These are phyloP conservation scores for Adansonia grandidieri DNA, from an alignment of 441 rosid species.

Conservation along the genomic window DNA sequence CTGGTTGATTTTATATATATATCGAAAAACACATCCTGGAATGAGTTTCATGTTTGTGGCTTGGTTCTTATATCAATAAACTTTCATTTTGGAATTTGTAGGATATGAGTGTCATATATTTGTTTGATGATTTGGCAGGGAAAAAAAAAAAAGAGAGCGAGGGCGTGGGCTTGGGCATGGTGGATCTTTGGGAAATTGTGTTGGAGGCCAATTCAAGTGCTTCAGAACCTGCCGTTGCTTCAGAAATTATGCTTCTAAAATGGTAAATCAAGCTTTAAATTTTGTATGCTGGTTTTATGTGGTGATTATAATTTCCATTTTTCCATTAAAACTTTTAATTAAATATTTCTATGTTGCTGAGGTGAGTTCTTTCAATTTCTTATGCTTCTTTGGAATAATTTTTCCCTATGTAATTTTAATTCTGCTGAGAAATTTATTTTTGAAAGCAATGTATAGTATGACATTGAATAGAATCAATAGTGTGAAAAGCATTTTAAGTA, in stretches of 20 bases:
- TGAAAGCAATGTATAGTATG: neutral
- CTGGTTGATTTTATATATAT: neutral
- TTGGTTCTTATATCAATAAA: neutral
- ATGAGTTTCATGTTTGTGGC: neutral
- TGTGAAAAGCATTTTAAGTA: too few species aligned
- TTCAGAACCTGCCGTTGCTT: neutral
- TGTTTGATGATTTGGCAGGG: neutral
- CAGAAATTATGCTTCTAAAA: slow-evolving; percentile 11
- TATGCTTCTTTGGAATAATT: neutral
- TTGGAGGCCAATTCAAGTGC: neutral
- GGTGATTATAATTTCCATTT: neutral
- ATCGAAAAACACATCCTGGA: neutral
- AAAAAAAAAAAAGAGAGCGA: neutral
- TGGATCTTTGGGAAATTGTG: neutral
- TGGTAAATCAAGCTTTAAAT: slow-evolving; percentile 8
- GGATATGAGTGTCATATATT: neutral
- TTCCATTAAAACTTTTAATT: neutral
- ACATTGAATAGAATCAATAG: too few species aligned
- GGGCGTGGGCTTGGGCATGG: slow-evolving; percentile 1
- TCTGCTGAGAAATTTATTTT: neutral
- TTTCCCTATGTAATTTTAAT: neutral
- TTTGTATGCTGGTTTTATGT: neutral
- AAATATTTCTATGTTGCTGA: neutral
- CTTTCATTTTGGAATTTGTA: neutral
- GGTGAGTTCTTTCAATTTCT: neutral